A percentile compares a stretch with the other conserved stretches of the same genome.
Evolutionary conservation across 441 rosid genomes (phyloP).

Genomic region (Arabidopsis lyrata): DNA sequence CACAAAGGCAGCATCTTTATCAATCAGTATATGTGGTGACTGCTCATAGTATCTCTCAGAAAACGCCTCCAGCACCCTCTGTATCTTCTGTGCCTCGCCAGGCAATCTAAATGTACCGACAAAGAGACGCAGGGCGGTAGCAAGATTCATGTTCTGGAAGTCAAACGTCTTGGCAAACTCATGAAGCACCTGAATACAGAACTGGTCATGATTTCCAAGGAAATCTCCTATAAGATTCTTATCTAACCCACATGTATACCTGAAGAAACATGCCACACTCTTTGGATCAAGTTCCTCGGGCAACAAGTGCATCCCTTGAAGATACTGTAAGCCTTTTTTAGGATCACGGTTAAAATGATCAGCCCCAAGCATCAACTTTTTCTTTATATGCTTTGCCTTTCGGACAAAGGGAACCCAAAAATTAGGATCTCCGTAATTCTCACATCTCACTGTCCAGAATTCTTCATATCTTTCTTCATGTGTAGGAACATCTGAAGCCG

Average conservation of each 20-base stretch:
- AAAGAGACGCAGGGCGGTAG: conserved; percentile 88
- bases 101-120: conserved; percentile 93
- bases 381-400: conserved; percentile 70
- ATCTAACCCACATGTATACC: conserved; percentile 91
- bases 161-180: conserved; percentile 95
- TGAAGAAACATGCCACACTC: conserved; percentile 89
- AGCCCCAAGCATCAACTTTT: conserved; percentile 78
- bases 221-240: conserved; percentile 92
- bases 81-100: conserved; percentile 98
- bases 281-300: conserved; percentile 89
- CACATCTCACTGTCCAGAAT: conserved; percentile 80
- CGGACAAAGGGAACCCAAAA: conserved; percentile 89
- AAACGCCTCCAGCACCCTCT: conserved; percentile 97
- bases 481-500: conserved; percentile 50
- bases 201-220: conserved; percentile 93
- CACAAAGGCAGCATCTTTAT: conserved; percentile 92
- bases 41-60: conserved; percentile 98
- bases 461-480: conserved; percentile 62
- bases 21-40: conserved; percentile 74
- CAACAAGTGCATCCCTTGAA: conserved; percentile 80
- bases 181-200: conserved; percentile 91
- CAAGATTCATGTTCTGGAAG: conserved; percentile 86
- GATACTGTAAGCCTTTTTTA: conserved; percentile 85
- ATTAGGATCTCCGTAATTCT: conserved; percentile 66
- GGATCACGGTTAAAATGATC: conserved; percentile 94